A percentile compares a stretch with the other conserved stretches of the same genome.
These are phyloP conservation scores for Musa schizocarpa DNA, from an alignment of 176 grass and related monocot genomes.

Conservation along the genomic window DNA sequence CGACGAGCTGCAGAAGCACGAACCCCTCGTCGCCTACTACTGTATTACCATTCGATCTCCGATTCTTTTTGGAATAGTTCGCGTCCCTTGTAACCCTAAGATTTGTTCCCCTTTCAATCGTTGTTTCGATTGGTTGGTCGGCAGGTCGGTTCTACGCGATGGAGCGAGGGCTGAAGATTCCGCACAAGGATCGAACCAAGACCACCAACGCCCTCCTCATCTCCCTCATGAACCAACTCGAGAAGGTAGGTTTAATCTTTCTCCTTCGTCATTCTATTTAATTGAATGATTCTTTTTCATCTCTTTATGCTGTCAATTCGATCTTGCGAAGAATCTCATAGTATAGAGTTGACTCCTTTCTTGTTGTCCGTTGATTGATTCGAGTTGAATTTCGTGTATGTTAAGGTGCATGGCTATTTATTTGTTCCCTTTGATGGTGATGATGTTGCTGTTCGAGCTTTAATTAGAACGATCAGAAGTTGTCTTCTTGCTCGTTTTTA, in stretches of 20 bases:
- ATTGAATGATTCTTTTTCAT: too few species aligned
- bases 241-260: constrained; percentile 37
- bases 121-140: background rate
- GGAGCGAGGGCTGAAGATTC: constrained; percentile 73
- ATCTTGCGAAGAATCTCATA: too few species aligned
- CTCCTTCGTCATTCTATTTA: too few species aligned
- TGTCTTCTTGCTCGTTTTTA: too few species aligned
- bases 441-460: too few species aligned
- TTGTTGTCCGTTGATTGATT: too few species aligned
- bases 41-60: constrained; percentile 28
- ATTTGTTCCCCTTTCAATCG: background rate
- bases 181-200: constrained; percentile 81
- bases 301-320: too few species aligned
- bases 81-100: background rate
- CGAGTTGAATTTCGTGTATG: too few species aligned
- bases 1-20: constrained; percentile 99
- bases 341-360: too few species aligned
- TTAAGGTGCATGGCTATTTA: too few species aligned
- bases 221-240: constrained; percentile 95
- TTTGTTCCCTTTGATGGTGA: too few species aligned
- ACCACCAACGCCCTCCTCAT: constrained; percentile 76
- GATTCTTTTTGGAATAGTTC: background rate
- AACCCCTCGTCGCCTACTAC: constrained; percentile 96
- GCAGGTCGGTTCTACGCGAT: constrained; percentile 86
- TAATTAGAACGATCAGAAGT: too few species aligned